Evolutionary conservation across 768 basidiomycete genomes (phyloP).

Genomic region (Hysterangium stoloniferum): DNA sequence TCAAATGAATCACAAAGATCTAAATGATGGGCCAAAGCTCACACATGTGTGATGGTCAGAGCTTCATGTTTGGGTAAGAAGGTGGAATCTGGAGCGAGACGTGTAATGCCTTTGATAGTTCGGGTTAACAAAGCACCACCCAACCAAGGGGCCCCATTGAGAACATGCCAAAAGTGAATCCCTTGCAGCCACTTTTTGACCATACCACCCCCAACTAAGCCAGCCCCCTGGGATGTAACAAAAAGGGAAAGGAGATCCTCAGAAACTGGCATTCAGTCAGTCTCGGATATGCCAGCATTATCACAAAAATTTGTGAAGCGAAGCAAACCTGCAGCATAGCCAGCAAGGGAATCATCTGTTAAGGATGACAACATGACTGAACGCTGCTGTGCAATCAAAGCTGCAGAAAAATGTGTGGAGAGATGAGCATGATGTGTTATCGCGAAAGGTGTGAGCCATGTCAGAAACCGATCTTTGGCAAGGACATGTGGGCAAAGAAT

Average conservation of each 20-base stretch:
- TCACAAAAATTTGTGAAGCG: not conserved
- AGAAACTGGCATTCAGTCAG: conserved; percentile 10
- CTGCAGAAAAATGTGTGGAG: not conserved
- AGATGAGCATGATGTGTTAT: not conserved
- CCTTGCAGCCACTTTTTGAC: too few relatives aligned
- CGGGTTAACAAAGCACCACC: too few relatives aligned
- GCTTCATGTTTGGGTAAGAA: too few relatives aligned
- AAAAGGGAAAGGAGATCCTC: not conserved
- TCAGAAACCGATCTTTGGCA: not conserved
- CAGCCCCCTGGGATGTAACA: too few relatives aligned
- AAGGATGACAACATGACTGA: not conserved
- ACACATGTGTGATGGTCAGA: too few relatives aligned
- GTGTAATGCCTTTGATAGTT: too few relatives aligned
- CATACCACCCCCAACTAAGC: too few relatives aligned
- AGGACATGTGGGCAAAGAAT: not conserved
- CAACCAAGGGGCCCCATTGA: too few relatives aligned
- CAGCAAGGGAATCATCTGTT: not conserved
- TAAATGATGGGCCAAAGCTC: too few relatives aligned
- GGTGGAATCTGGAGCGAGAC: too few relatives aligned
- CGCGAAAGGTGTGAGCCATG: not conserved
- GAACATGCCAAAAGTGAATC: too few relatives aligned
- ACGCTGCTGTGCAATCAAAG: not conserved
- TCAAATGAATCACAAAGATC: too few relatives aligned
- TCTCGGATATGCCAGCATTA: conserved; percentile 27
- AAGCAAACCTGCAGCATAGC: not conserved